Percentiles rank a stretch among this genome's conserved stretches.
These are phyloP conservation scores for Fusarium robinianum DNA, from an alignment of 2,329 filamentous ascomycete species.

Conservation along the genomic window DNA sequence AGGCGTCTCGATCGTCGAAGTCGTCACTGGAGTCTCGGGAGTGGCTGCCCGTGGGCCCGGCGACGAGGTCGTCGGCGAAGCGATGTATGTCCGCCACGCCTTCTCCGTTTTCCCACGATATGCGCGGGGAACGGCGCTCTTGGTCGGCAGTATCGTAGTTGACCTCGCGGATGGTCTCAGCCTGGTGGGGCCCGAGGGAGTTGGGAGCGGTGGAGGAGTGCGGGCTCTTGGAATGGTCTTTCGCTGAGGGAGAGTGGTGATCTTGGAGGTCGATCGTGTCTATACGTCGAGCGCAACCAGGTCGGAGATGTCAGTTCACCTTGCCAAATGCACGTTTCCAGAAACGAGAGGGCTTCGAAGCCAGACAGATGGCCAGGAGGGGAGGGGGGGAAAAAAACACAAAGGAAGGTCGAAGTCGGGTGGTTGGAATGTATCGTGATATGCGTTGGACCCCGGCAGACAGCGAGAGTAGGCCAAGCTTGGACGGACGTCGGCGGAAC, in stretches of 20 bases:
- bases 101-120: slow-evolving; percentile 56
- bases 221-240: slow-evolving; percentile 66
- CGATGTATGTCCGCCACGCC: slow-evolving; percentile 50
- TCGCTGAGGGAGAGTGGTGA: slow-evolving; percentile 77
- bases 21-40: slow-evolving; percentile 11
- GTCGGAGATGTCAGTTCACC: slow-evolving; percentile 27
- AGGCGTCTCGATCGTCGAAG: slow-evolving; percentile 20
- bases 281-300: slow-evolving; percentile 43
- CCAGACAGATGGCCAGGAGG: slow-evolving; percentile 3
- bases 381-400: slow-evolving; percentile 18
- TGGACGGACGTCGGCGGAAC: slow-evolving; percentile 23
- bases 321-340: too few species aligned
- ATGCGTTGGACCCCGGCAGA: slow-evolving; percentile 19
- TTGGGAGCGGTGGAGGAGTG: slow-evolving; percentile 40
- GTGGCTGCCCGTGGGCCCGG: slow-evolving; percentile 43
- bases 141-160: slow-evolving; percentile 77
- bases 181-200: slow-evolving; percentile 78
- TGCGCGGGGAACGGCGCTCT: slow-evolving; percentile 64
- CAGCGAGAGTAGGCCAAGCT: slow-evolving; percentile 24
- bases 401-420: slow-evolving; percentile 26
- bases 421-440: slow-evolving; percentile 37
- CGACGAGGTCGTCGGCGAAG: slow-evolving; percentile 51
- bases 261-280: slow-evolving; percentile 96
- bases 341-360: too few species aligned
- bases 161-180: slow-evolving; percentile 79